Conservation (phyloP, 345 rosid genomes). For the Physaria fendleri region DNA sequence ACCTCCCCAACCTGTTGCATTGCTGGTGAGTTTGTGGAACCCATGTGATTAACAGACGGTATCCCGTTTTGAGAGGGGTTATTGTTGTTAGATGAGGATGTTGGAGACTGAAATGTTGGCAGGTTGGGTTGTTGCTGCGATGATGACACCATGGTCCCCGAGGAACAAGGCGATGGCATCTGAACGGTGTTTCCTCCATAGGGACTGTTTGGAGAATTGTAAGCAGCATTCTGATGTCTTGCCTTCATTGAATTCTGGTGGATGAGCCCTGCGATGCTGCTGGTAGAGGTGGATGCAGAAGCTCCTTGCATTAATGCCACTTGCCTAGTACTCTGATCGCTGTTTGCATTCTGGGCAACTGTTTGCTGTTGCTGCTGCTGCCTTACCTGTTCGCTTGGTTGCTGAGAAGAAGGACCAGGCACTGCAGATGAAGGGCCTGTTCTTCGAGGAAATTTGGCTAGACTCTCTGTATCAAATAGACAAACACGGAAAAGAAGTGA, state of each 20-base stretch:
- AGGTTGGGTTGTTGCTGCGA: conserved; percentile 51
- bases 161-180: conserved; percentile 74
- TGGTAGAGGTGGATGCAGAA: conserved; percentile 57
- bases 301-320: conserved; percentile 42
- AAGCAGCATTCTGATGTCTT: conserved; percentile 67
- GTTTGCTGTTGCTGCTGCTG: no score
- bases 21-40: conserved; percentile 53
- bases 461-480: no score
- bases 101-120: conserved; percentile 68
- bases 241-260: conserved; percentile 88
- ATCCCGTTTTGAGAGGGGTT: conserved; percentile 50
- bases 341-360: no score
- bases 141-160: conserved; percentile 46
- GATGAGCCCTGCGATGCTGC: conserved; percentile 77
- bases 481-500: no score
- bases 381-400: no score
- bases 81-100: conserved; percentile 54
- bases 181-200: conserved; percentile 74
- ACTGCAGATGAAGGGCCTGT: no score
- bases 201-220: conserved; percentile 61
- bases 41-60: conserved; percentile 49
- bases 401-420: no score
- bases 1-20: conserved; percentile 59
- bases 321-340: no score
- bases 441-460: no score